Evolutionary conservation across 495 filamentous ascomycete genomes (phyloP).

Genomic region (Lophiostoma macrostomum): DNA sequence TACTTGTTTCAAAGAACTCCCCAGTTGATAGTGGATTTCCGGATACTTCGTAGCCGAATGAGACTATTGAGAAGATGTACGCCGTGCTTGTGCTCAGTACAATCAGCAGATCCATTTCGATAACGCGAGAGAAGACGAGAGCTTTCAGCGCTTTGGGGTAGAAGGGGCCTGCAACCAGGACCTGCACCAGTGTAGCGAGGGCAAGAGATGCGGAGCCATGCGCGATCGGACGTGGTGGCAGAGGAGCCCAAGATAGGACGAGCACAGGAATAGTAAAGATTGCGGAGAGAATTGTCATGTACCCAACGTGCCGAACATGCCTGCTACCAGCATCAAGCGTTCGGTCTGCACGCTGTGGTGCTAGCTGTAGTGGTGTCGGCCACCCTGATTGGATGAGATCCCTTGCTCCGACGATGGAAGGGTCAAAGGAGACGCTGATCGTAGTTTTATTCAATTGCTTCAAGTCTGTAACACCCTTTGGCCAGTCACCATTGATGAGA

Average conservation of each 20-base stretch:
- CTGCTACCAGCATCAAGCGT: constrained; percentile 54
- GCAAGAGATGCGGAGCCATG: constrained; percentile 56
- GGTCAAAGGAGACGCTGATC: constrained; percentile 9
- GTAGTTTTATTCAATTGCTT: neutral
- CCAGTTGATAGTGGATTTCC: constrained; percentile 54
- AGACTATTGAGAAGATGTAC: constrained; percentile 68
- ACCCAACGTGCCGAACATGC: constrained; percentile 57
- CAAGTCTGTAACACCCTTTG: constrained; percentile 12
- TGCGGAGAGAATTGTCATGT: constrained; percentile 57
- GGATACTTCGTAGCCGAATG: constrained; percentile 54
- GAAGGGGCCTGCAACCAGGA: constrained; percentile 62
- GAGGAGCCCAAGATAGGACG: constrained; percentile 70
- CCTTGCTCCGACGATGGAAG: constrained; percentile 8
- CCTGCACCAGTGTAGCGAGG: constrained; percentile 66
- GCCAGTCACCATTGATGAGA: constrained; percentile 2
- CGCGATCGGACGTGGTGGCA: constrained; percentile 51
- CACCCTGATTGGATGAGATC: constrained; percentile 9
- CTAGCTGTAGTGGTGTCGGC: neutral
- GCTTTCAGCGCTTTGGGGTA: constrained; percentile 65
- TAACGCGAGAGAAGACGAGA: constrained; percentile 57
- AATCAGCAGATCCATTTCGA: constrained; percentile 78
- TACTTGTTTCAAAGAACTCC: constrained; percentile 76
- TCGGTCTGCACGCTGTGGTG: constrained; percentile 38
- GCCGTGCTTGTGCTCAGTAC: constrained; percentile 70
- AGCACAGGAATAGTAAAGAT: constrained; percentile 69